Base-by-base conservation (phyloP, 2,329 filamentous ascomycete species). In the Pyrenochaeta sp. region DNA sequence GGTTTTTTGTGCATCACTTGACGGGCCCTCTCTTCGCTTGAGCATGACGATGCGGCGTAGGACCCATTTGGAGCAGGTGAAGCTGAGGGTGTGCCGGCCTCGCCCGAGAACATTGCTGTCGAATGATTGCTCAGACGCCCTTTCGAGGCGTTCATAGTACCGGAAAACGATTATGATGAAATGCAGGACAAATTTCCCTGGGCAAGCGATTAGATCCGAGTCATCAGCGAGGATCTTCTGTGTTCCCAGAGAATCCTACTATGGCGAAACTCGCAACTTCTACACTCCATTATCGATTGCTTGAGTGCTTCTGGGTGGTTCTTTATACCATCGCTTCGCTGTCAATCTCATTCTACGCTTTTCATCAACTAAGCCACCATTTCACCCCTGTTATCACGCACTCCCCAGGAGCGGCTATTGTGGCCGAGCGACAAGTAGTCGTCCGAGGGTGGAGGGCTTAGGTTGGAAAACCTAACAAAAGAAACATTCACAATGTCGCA, bases 151-250 rank as follows among this genome's bases (percentile, higher is more conserved):
- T 42, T 29, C 43, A 44, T 36, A 29, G 28, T 46, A 22, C 34
- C 40, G 26, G 35, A 32, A 35, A 31, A 24, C 26, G 22, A 43
- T 23, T 8, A 39, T 40, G 40, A 44, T 42, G 39, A 44, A 43
- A 44, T 28, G 18, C 23, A 44, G 44, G 18, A 31, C 17, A 27
- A 24, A 31, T 18, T 37, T 27, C n/a, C 30, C 27, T 44, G 29
- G 14, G 21, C 15, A 37, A 48, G 18, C 6, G 26, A 31, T 64
- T 64, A 68, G 65, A 67, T 68, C 66, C 65, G 65, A 69, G 54
- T 24, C 59, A 67, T 68, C 62, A 56, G 65, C 65, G 65, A 62
- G 36, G 29, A n/a, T n/a, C n/a, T n/a, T n/a, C n/a, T n/a, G n/a
- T n/a, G n/a, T n/a, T n/a, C n/a, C n/a, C n/a, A n/a, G n/a, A n/a